Evolutionary conservation across 1,284 basidiomycete genomes (phyloP).

Genomic region (Phellopilus nigrolimitatus): DNA sequence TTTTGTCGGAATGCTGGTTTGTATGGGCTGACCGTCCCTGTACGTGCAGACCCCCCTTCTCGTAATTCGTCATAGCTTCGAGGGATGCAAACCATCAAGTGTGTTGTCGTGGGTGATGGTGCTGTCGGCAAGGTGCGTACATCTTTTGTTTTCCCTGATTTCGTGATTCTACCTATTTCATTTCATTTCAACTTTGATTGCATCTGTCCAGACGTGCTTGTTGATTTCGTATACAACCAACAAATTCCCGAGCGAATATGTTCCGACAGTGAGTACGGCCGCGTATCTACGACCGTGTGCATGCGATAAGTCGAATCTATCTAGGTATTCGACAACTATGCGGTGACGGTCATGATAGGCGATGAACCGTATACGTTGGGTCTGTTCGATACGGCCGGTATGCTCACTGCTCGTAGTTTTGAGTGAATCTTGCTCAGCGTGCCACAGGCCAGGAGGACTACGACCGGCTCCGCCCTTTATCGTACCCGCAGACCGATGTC

Average conservation of each 20-base stretch:
- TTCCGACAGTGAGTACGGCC: slow-evolving; percentile 79
- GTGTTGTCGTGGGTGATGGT: slow-evolving; percentile 99
- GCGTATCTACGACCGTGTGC: slow-evolving; percentile 25
- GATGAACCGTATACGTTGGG: slow-evolving; percentile 99
- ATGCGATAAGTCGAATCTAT: slow-evolving; percentile 12
- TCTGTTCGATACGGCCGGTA: slow-evolving; percentile 96
- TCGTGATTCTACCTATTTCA: slow-evolving; percentile 11
- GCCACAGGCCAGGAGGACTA: slow-evolving; percentile 95
- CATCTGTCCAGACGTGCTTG: slow-evolving; percentile 78
- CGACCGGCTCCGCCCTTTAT: slow-evolving; percentile 96
- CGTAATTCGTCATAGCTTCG: slow-evolving; percentile 3
- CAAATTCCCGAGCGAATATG: slow-evolving; percentile 98
- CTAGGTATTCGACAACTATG: slow-evolving; percentile 96
- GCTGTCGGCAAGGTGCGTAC: slow-evolving; percentile 97
- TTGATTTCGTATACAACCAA: slow-evolving; percentile 99
- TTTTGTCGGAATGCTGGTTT: neutral
- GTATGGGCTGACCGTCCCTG: neutral
- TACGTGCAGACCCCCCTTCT: slow-evolving; percentile 30
- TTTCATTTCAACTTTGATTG: slow-evolving; percentile 20
- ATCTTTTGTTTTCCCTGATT: slow-evolving; percentile 7
- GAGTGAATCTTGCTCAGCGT: neutral
- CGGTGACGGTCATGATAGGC: slow-evolving; percentile 99
- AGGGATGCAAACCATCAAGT: slow-evolving; percentile 94
- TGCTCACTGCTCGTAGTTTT: slow-evolving; percentile 24
- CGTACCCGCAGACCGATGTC: slow-evolving; percentile 99